phyloP scores from a whole-genome alignment of 768 basidiomycete genomes.

The Holtermannia corniformis region DNA sequence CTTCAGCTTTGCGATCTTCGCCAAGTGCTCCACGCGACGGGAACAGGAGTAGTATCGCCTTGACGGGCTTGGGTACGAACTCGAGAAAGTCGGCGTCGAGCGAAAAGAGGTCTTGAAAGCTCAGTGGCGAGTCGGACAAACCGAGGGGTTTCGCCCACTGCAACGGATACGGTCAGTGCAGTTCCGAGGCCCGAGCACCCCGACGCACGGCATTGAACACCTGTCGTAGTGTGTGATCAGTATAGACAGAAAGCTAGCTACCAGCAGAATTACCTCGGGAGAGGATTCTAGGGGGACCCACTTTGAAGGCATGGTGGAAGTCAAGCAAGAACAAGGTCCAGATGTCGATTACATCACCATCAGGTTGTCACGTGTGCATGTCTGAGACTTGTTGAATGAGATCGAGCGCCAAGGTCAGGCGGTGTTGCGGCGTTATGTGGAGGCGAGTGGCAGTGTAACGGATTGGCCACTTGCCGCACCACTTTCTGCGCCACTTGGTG shows the following conservation, averaged over 20 bases:
- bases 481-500: too few species aligned
- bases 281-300: slow-evolving; percentile 40
- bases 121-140: slow-evolving; percentile 25
- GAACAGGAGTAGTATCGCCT: slow-evolving; percentile 78
- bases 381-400: too few species aligned
- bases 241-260: not conserved
- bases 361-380: too few species aligned
- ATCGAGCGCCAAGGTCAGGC: too few species aligned
- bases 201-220: slow-evolving; percentile 34
- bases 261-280: slow-evolving; percentile 26
- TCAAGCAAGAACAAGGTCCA: not conserved
- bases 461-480: too few species aligned
- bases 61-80: slow-evolving; percentile 63
- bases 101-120: slow-evolving; percentile 40
- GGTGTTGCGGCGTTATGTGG: too few species aligned
- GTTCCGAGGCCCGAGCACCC: too few species aligned
- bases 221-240: slow-evolving; percentile 5
- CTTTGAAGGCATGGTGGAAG: slow-evolving; percentile 28
- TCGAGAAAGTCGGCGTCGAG: slow-evolving; percentile 53
- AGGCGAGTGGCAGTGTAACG: too few species aligned
- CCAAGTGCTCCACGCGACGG: slow-evolving; percentile 54
- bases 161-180: not conserved
- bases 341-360: not conserved
- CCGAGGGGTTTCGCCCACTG: slow-evolving; percentile 37
- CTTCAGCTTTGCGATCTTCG: slow-evolving; percentile 53